Evolutionary conservation across 148 eudicot species (phyloP).

Genomic region (Persicaria maculosa): DNA sequence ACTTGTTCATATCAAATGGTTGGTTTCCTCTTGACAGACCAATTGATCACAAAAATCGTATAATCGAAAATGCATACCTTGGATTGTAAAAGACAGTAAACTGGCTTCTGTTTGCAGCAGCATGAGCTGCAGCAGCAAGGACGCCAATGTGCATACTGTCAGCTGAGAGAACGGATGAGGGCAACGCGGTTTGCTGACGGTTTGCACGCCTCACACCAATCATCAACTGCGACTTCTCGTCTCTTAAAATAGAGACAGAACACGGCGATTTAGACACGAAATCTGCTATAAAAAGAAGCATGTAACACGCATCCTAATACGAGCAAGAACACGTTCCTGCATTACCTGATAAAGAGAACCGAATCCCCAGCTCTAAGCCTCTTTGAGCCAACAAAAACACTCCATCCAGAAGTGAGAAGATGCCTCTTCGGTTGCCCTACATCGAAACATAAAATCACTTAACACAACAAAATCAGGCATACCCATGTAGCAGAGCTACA

Average conservation of each 20-base stretch:
- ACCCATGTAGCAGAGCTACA: neutral
- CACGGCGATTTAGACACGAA: neutral
- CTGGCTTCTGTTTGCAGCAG: slow-evolving; percentile 75
- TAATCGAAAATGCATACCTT: slow-evolving; percentile 30
- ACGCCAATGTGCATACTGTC: slow-evolving; percentile 99
- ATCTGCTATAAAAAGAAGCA: neutral
- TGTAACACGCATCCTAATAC: neutral
- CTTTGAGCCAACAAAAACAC: slow-evolving; percentile 94
- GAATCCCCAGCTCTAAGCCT: slow-evolving; percentile 90
- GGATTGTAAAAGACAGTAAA: slow-evolving; percentile 91
- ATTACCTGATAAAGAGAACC: slow-evolving; percentile 83
- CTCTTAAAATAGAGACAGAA: slow-evolving; percentile 29
- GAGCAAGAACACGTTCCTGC: neutral
- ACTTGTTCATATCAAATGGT: neutral
- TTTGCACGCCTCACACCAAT: slow-evolving; percentile 91
- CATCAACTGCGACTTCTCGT: slow-evolving; percentile 80
- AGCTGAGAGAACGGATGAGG: slow-evolving; percentile 92
- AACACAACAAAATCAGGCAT: neutral
- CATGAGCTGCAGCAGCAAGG: slow-evolving; percentile 98
- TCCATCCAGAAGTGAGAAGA: slow-evolving; percentile 96
- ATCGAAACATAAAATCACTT: neutral
- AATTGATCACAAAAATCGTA: neutral
- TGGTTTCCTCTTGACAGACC: neutral
- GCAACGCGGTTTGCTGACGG: slow-evolving; percentile 81
- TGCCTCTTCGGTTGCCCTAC: slow-evolving; percentile 97